These are phyloP conservation scores for Alnus rubra DNA, from an alignment of 306 rosid species.

Conservation along the genomic window DNA sequence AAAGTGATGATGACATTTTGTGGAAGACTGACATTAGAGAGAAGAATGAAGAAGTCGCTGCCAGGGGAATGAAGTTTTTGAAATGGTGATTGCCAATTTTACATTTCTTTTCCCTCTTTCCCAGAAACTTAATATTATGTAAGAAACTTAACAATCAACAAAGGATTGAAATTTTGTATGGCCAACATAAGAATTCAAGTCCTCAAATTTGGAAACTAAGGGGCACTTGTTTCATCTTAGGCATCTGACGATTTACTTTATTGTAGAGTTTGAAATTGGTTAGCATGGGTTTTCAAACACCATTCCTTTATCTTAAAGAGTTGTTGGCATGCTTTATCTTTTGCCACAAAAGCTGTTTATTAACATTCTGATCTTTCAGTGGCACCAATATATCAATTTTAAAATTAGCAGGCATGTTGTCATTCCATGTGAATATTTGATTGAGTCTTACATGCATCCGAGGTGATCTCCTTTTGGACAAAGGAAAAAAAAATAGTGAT, in stretches of 20 bases:
- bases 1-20: conserved; percentile 68
- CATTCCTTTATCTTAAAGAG: background rate
- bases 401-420: background rate
- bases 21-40: conserved; percentile 83
- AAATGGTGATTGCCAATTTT: conserved; percentile 57
- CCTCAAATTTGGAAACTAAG: background rate
- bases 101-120: background rate
- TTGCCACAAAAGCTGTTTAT: background rate
- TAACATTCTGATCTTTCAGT: background rate
- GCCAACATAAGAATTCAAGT: background rate
- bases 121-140: background rate
- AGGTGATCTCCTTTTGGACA: background rate
- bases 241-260: background rate
- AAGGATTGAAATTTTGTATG: background rate
- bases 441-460: background rate
- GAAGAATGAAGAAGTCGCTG: conserved; percentile 69
- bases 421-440: background rate
- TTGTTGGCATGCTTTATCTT: background rate
- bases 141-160: background rate
- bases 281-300: background rate
- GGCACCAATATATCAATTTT: too few species aligned
- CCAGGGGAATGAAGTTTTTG: conserved; percentile 77
- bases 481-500: background rate
- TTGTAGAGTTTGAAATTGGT: background rate
- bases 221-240: background rate